Evolutionary conservation across 2,329 filamentous ascomycete species (phyloP).

Genomic region (Alternaria triticina): DNA sequence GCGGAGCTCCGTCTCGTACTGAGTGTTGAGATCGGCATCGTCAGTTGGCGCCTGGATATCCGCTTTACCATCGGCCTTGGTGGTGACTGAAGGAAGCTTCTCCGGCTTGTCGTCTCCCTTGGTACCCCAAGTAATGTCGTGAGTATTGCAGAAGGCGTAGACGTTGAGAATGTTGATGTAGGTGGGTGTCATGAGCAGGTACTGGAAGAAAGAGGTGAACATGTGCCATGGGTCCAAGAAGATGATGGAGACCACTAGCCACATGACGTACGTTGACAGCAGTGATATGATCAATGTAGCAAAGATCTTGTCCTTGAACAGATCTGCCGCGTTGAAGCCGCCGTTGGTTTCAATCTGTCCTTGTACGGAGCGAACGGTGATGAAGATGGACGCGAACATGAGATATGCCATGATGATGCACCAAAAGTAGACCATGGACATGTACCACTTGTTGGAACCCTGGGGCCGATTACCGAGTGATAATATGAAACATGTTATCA

Average conservation of each 20-base stretch:
- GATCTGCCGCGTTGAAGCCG: slow-evolving; percentile 71
- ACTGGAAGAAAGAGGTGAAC: slow-evolving; percentile 92
- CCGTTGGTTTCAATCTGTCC: slow-evolving; percentile 66
- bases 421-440: slow-evolving; percentile 99
- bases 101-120: slow-evolving; percentile 97
- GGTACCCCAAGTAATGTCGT: slow-evolving; percentile 97
- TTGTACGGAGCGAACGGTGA: slow-evolving; percentile 86
- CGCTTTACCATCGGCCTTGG: slow-evolving; percentile 94
- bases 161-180: slow-evolving; percentile 99
- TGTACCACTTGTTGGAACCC: slow-evolving; percentile 91
- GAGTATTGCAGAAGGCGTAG: slow-evolving; percentile 98
- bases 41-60: slow-evolving; percentile 86
- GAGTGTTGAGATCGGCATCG: slow-evolving; percentile 91
- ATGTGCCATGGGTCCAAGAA: slow-evolving; percentile 99
- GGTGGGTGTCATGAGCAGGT: slow-evolving; percentile 90
- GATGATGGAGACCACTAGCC: slow-evolving; percentile 86
- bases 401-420: slow-evolving; percentile 90
- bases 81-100: slow-evolving; percentile 84
- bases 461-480: slow-evolving; percentile 93
- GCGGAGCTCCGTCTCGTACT: slow-evolving; percentile 85
- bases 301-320: slow-evolving; percentile 89
- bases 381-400: slow-evolving; percentile 92
- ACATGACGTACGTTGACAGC: slow-evolving; percentile 89
- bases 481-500: slow-evolving; percentile 94
- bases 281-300: slow-evolving; percentile 93